Percentiles rank a stretch among this genome's conserved stretches.
Evolutionary conservation across 106 monocot genomes (phyloP).

Genomic region (Dioscorea zingiberensis): DNA sequence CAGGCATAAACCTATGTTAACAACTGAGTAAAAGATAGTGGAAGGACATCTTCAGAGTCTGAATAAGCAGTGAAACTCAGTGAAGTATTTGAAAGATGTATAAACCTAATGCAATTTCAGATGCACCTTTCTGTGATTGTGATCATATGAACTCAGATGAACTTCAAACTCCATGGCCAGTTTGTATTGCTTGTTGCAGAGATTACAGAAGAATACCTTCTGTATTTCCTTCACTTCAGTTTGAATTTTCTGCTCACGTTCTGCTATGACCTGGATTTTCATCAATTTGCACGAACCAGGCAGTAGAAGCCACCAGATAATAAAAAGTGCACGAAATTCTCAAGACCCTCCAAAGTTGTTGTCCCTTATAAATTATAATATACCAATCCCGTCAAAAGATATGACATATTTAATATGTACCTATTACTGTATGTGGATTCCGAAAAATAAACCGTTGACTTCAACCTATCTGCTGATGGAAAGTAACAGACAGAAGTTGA

Average conservation of each 20-base stretch:
- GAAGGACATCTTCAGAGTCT: no score
- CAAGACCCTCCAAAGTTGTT: slow-evolving; percentile 73
- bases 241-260: slow-evolving; percentile 94
- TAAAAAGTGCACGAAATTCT: slow-evolving; percentile 94
- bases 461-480: slow-evolving; percentile 15
- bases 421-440: slow-evolving; percentile 44
- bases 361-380: slow-evolving; percentile 36
- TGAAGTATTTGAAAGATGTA: no score
- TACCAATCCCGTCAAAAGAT: slow-evolving; percentile 45
- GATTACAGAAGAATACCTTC: slow-evolving; percentile 90
- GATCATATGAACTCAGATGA: slow-evolving; percentile 98
- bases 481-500: neutral
- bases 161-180: slow-evolving; percentile 94
- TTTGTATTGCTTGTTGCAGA: slow-evolving; percentile 99
- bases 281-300: slow-evolving; percentile 93
- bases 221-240: slow-evolving; percentile 97
- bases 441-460: slow-evolving; percentile 31
- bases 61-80: no score
- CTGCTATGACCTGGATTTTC: slow-evolving; percentile 99
- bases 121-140: slow-evolving; percentile 91
- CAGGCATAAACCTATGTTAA: neutral
- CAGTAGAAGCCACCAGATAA: slow-evolving; percentile 96
- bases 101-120: no score
- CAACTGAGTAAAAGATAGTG: neutral
- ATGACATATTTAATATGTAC: slow-evolving; percentile 30